Percentiles rank a stretch among this genome's conserved stretches.
These are phyloP conservation scores for Tephrocybe sp. DNA, from an alignment of 768 basidiomycete species.

Conservation along the genomic window DNA sequence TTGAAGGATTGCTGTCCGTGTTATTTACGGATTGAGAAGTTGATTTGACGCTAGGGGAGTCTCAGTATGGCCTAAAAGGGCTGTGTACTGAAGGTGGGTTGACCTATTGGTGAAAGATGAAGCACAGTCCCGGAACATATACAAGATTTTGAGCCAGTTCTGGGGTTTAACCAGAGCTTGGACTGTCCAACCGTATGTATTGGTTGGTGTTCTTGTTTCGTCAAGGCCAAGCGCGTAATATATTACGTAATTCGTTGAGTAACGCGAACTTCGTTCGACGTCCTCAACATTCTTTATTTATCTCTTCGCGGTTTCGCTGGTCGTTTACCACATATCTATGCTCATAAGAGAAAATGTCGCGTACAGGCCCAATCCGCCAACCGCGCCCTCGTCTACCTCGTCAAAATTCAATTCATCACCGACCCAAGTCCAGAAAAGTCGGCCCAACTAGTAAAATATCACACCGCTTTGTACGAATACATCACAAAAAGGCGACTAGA, in stretches of 20 bases:
- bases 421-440: not conserved
- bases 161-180: too few species aligned
- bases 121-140: too few species aligned
- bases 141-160: too few species aligned
- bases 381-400: conserved; percentile 15
- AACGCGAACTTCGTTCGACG: not conserved
- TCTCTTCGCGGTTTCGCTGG: conserved; percentile 10
- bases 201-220: too few species aligned
- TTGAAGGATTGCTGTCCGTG: too few species aligned
- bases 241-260: not conserved
- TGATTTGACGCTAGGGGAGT: too few species aligned
- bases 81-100: too few species aligned
- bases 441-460: conserved; percentile 7
- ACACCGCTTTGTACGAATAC: conserved; percentile 18
- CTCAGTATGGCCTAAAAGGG: too few species aligned
- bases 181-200: too few species aligned
- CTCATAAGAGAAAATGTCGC: conserved; percentile 7
- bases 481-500: conserved; percentile 7
- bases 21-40: too few species aligned
- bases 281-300: not conserved
- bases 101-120: too few species aligned
- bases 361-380: conserved; percentile 13
- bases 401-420: conserved; percentile 3
- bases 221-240: too few species aligned
- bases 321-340: conserved; percentile 5